phyloP scores from a whole-genome alignment of 805 yeast genomes.

The Nakazawaea sp. region DNA sequence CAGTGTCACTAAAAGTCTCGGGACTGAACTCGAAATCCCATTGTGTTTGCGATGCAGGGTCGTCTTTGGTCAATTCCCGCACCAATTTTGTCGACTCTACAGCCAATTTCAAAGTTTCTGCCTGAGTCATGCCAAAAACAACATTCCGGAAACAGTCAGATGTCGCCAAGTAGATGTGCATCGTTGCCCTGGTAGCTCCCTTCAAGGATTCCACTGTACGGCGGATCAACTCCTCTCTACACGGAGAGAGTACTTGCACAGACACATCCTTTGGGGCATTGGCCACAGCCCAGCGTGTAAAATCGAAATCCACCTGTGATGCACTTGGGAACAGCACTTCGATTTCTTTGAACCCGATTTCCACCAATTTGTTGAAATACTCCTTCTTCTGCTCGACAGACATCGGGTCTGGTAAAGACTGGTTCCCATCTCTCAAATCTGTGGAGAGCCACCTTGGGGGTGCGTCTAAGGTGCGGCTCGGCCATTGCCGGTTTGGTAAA shows the following conservation, averaged over 20 bases:
- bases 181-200: constrained; percentile 72
- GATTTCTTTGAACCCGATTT: constrained; percentile 74
- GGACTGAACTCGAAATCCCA: constrained; percentile 82
- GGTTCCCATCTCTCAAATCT: constrained; percentile 80
- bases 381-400: constrained; percentile 68
- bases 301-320: constrained; percentile 73
- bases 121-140: constrained; percentile 58
- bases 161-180: constrained; percentile 72
- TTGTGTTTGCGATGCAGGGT: constrained; percentile 43
- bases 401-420: constrained; percentile 84
- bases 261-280: constrained; percentile 71
- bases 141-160: constrained; percentile 69
- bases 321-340: constrained; percentile 83
- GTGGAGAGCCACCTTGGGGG: constrained; percentile 83
- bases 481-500: constrained; percentile 68
- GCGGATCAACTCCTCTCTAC: constrained; percentile 65
- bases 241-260: constrained; percentile 71
- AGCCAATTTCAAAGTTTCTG: constrained; percentile 54
- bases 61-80: constrained; percentile 63
- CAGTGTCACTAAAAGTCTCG: constrained; percentile 70
- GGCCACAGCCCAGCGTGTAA: constrained; percentile 68
- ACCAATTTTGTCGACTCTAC: constrained; percentile 58
- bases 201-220: constrained; percentile 66
- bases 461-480: constrained; percentile 44
- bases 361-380: constrained; percentile 61